Evolutionary conservation across 768 basidiomycete genomes (phyloP), one percentile per base, ranked within the genome.

Genomic region (Cyclocybe cylindracea): DNA sequence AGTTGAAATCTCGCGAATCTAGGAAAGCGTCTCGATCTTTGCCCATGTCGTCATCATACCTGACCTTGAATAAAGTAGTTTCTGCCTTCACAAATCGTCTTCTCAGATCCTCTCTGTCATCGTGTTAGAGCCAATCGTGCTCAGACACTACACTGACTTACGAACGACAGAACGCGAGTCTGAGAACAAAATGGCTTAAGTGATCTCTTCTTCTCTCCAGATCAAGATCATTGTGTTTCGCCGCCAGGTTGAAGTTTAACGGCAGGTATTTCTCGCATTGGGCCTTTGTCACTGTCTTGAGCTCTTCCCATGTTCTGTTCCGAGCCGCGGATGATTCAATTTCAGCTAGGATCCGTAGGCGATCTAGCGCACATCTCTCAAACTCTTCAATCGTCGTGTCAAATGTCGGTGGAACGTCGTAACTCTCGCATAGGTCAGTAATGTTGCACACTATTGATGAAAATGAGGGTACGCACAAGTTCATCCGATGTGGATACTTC

Each of bases 341-440:
- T 66, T 95, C 93, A 11, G 90, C 88, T 13, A 97, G 80, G 13
- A 97, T 78, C 24, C 92, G 84, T 32, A 99, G 78, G 35, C 97
- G 77, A 58, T 96, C 85, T 16, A 99, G 77, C 0, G 97, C 97
- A 64, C 80, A 91, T 2, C 79, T 86, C 66, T 99, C 97, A 59
- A 99, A 99, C 56, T 98, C 91, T 66, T 98, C 97, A 13, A 98
- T 76, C 1, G 94, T 94, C 14, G 98, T 87, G 61, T 98, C 94
- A 50, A 86, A 86, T 11, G 79, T 68, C 14, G 97, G 97, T 16
- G 95, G 91, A 13, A 65, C 72, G 59, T 95, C 88, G 64, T 99
- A 98, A 69, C 94, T 97, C 48, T 16, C 40, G 37, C 14, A 46
- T 44, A 51, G 47, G 58, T 54, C 39, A 55, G 48, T 13, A 39